Evolutionary conservation across 345 rosid species (phyloP), one percentile per base, ranked within the genome.

Genomic region (Eucalyptus pumila): DNA sequence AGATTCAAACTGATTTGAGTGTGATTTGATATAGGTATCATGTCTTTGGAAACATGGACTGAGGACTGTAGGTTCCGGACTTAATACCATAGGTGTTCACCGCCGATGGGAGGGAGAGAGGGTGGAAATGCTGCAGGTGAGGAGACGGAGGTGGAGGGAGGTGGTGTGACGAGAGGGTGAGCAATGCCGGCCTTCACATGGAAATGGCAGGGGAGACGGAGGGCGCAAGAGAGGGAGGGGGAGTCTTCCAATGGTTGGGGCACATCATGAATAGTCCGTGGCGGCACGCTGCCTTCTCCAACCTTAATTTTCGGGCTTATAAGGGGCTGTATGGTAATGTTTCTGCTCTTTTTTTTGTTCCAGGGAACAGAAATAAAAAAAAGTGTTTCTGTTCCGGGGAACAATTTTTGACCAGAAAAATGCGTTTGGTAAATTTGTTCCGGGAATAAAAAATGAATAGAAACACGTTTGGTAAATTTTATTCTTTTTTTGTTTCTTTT

Each of bases 141-240:
- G 88, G 80, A 94, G 48, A 7, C 56, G 56, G 19, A 42, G 21
- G 56, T 16, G 89, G 72, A 94, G 94, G 37, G 89, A 87, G 42
- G 88, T 16, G 83, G 81, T 76, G 81, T 48, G 52, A 8, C 52
- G 47, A 45, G 34, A 9, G 88, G 91, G 3, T 94, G 94, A 26
- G 89, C 89, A 67, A 94, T 92, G 83, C 90, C 72, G 89, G 92
- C 94, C 86, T 11, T 48, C 62, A 89, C 90, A 7, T 90, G 14
- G 65, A 60, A 34, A 86, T 47, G 72, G 93, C 9, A 54, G 92
- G 92, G 65, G 91, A 92, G 34, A 92, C 88, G 9, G 47, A 45
- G 45, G 72, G 95, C 93, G 17, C 95, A 93, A 54, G 89, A 89
- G 86, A 94, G 87, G 50, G 94, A 87, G 56, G 65, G 88, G 60